Evolutionary conservation across 805 yeast species (phyloP), one percentile per base, ranked within the genome.

Genomic region (Starmerella gropengiesseri): DNA sequence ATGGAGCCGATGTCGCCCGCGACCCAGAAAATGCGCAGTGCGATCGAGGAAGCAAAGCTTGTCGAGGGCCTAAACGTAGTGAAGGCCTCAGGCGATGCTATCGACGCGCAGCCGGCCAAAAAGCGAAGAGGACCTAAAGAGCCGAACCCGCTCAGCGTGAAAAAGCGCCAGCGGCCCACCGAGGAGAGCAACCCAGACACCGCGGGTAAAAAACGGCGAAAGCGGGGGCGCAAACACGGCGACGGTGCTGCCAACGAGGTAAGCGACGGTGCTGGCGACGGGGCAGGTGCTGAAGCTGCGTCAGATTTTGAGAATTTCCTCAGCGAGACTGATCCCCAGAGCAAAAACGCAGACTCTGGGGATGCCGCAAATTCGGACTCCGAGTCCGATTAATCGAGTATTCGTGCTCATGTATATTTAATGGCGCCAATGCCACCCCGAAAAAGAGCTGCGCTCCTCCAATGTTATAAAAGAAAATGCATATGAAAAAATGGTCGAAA

Each of bases 1-100:
- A 77, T 91, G 91, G 98, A 91, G 62, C 95, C 96, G 7, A 65
- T 86, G 52, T 81, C 94, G 40, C 72, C 71, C 29, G 82, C 83
- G 6, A 80, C 89, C 32, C 68, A 66, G 11, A 60, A 57, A 34
- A 67, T 69, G 13, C 74, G 76, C 42, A 56, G 56, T 35, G 53
- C 61, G 22, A 65, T 70, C 31, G 98, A 91, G 61, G 59, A 64
- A 1, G 67, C 69, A 34, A 91, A 91, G 55, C 67, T 91, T 40
- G 74, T 74, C 3, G 73, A 71, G 19, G 97, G 97, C 0, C 70
- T 91, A 58, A 89, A 91, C 57, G 78, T 81, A 3, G 59, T 67
- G n/a, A 43, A 45, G 42, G 50, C 27, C 52, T 55, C 59, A 12
- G 54, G 48, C 3, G 55, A 49, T 2, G 25, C 31, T 2, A 26